Evolutionary conservation across 768 basidiomycete species (phyloP).

Genomic region (Trametes meyenii): DNA sequence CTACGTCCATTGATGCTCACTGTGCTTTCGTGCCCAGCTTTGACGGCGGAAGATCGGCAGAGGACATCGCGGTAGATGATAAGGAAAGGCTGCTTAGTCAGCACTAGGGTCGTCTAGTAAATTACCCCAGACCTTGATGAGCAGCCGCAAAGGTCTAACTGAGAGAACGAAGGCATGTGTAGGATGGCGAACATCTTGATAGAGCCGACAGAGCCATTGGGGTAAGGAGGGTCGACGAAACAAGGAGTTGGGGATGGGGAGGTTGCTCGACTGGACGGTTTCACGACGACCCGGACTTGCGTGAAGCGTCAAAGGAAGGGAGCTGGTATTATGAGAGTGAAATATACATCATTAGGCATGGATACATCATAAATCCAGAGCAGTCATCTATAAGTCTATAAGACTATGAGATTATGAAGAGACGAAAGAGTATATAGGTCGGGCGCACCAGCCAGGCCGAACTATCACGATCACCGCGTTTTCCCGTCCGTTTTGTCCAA

Average conservation of each 20-base stretch:
- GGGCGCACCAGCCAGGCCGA: slow-evolving; percentile 10
- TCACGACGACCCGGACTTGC: background rate
- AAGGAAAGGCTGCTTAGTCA: slow-evolving; percentile 32
- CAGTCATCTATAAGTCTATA: background rate
- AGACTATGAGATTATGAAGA: background rate
- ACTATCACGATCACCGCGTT: slow-evolving; percentile 25
- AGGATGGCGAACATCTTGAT: too few species aligned
- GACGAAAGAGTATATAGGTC: background rate
- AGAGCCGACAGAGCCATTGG: background rate
- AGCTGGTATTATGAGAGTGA: slow-evolving; percentile 22
- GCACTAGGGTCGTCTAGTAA: slow-evolving; percentile 4
- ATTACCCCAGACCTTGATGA: too few species aligned
- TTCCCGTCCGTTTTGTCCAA: slow-evolving; percentile 78
- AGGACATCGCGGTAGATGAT: slow-evolving; percentile 24
- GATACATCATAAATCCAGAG: slow-evolving; percentile 23
- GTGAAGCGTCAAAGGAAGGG: background rate
- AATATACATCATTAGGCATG: slow-evolving; percentile 27
- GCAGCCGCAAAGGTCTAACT: too few species aligned
- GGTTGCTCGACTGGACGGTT: too few species aligned
- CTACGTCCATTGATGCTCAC: slow-evolving; percentile 44
- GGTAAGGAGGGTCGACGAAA: background rate
- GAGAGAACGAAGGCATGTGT: too few species aligned
- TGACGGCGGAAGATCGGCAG: slow-evolving; percentile 61
- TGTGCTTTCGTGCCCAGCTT: slow-evolving; percentile 79
- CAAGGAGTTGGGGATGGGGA: background rate